Evolutionary conservation across 1,284 basidiomycete genomes (phyloP), one percentile per base, ranked within the genome.

Genomic region (Malassezia nana): DNA sequence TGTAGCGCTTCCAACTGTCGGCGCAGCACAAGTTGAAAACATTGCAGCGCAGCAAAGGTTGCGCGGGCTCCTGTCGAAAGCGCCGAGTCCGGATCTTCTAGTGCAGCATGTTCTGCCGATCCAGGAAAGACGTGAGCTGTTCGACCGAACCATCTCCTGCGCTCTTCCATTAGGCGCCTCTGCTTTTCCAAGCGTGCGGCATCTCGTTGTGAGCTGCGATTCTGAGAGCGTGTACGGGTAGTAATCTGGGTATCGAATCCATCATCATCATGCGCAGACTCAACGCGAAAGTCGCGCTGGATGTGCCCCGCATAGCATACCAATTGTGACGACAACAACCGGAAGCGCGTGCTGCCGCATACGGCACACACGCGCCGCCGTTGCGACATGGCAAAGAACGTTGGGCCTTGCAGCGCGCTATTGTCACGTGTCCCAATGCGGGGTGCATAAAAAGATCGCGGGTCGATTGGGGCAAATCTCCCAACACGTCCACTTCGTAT

Each of bases 1-100:
- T 24, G 22, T 2, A 47, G n/a, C 7, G 45, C 10, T 26, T 48
- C 39, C 32, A 66, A 26, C 50, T 66, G 64, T 12, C 52, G 42
- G 0, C 64, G 57, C 10, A 66, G 54, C 18, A 66, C 20, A 15
- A 63, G 43, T 35, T 66, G 64, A n/a, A 59, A 31, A 29, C 49
- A 50, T 38, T 66, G 58, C 31, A 56, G 15, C 15, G 43, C 33
- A 9, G 42, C 54, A 46, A 56, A 56, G 20, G 30, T 51, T 10
- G 43, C 48, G 20, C 50, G 48, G 6, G 42, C 15, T 2, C 49
- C 54, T 20, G 35, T 16, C 35, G 46, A 40, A 6, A 35, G 47
- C 15, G 42, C 47, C 3, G 25, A 9, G 18, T 50, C 42, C 4
- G 31, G 46, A 20, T 50, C 29, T 2, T 25, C 31, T 8, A 50